Conservation (phyloP, 495 filamentous ascomycete genomes). For the Neurospora sp. region DNA sequence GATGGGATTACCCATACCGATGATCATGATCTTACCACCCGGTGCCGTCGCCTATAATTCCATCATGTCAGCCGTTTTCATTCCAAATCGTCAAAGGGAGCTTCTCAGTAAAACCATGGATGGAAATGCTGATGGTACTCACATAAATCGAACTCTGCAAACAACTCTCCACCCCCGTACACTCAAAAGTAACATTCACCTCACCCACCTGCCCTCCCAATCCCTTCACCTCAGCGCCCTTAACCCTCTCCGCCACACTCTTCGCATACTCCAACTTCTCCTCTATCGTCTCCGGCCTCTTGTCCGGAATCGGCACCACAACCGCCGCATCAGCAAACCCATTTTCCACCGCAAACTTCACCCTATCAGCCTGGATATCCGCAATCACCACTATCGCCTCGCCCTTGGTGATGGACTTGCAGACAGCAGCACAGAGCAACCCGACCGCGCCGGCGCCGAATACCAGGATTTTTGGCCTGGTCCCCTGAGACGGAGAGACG, state of each 20-base stretch:
- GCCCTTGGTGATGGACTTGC: conserved; percentile 29
- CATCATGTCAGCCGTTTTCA: background rate
- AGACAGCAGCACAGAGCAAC: conserved; percentile 59
- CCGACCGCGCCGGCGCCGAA: conserved; percentile 79
- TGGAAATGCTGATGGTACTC: conserved; percentile 8
- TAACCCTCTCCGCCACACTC: conserved; percentile 46
- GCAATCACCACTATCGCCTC: conserved; percentile 51
- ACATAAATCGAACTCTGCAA: conserved; percentile 83
- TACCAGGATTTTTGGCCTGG: conserved; percentile 48
- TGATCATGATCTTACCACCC: conserved; percentile 73
- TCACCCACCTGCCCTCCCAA: conserved; percentile 36
- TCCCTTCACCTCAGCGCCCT: conserved; percentile 21
- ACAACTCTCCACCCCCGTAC: conserved; percentile 81
- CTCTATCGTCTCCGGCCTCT: conserved; percentile 42
- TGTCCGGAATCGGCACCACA: conserved; percentile 43
- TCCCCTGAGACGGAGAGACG: background rate
- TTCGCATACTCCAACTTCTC: conserved; percentile 54
- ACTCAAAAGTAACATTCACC: conserved; percentile 79
- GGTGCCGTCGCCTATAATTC: conserved; percentile 48
- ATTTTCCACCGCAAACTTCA: conserved; percentile 61
- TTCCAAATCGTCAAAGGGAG: background rate
- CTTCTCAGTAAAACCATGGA: background rate
- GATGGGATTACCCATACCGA: conserved; percentile 90
- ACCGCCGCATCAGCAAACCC: conserved; percentile 54
- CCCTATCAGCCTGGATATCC: conserved; percentile 64